Evolutionary conservation across 257 asterid species (phyloP).

Genomic region (Cynanchum wilfordii): DNA sequence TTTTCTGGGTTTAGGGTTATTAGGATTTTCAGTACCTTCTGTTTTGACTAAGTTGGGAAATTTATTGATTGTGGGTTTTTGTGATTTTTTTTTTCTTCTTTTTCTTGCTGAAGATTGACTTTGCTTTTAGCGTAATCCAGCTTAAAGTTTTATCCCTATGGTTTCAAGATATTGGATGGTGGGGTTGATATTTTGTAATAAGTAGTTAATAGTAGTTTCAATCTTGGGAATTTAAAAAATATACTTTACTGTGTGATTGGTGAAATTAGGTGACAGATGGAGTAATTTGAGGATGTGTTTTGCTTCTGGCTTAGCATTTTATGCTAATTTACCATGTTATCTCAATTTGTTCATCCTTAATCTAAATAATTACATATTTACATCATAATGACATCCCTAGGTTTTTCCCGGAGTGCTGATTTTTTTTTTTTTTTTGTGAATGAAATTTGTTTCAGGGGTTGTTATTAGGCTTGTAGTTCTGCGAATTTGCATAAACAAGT

Average conservation of each 20-base stretch:
- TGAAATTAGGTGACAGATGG: not conserved
- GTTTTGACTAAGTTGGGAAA: not conserved
- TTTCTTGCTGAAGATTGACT: not conserved
- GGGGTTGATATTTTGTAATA: not conserved
- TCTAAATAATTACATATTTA: not conserved
- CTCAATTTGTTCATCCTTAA: not conserved
- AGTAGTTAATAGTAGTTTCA: not conserved
- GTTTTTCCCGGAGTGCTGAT: constrained; percentile 8
- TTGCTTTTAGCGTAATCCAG: not conserved
- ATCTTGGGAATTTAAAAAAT: not conserved
- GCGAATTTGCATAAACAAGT: constrained; percentile 10
- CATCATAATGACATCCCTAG: not conserved
- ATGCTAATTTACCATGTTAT: not conserved
- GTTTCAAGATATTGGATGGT: not conserved
- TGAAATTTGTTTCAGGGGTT: constrained; percentile 15
- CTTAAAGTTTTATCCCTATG: not conserved
- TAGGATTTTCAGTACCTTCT: not conserved
- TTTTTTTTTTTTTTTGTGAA: not conserved
- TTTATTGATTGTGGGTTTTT: not conserved
- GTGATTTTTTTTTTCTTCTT: not conserved
- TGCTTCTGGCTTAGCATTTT: not conserved
- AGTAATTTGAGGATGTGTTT: not conserved
- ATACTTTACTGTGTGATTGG: not conserved
- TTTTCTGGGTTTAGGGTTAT: not conserved
- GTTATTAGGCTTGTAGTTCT: constrained; percentile 15